Base-by-base conservation (phyloP, 176 grass and related monocot genomes). In the Tillandsia leiboldiana region DNA sequence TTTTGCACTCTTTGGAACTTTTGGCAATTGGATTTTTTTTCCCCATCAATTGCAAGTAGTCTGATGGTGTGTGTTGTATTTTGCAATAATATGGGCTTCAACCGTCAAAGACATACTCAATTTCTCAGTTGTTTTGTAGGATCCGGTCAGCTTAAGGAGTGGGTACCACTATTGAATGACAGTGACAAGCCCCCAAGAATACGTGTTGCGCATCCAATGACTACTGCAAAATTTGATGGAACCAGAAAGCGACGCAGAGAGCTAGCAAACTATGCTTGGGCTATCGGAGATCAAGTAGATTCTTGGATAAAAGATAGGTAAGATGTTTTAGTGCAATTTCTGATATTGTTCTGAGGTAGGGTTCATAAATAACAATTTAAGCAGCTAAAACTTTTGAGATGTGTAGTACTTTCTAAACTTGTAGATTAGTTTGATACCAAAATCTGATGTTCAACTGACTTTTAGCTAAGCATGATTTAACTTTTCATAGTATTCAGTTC, bases 201-300 rank as follows among this genome's bases (percentile, higher is more conserved):
- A 80, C 86, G 95, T 11, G 77, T 74, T 67, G 72, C 70, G 18
- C 85, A 88, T 73, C 87, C 87, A 65, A 62, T 87, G 27, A 82
- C 82, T 56, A 28, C 76, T 11, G 76, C 75, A 17, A 99, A 90
- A 82, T 81, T 80, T 15, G 88, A 88, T 80, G 85, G 82, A 83
- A 99, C 84, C 74, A 84, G 89, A 71, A 99, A 99, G 71, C 80
- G 95, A 3, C 75, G 80, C 29, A 90, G 95, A 75, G 95, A 90
- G 67, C 82, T 76, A 69, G 80, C 76, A 56, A 94, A 71, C 70
- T 86, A 77, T 79, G 79, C 66, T 64, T 99, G 89, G 89, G 70
- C 78, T 59, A 64, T 82, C 75, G 95, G 95, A 82, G 95, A 99
- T 68, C 85, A 77, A 50, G 87, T 99, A 48, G 95, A 99, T 82